Conservation (phyloP, 495 filamentous ascomycete species). For the Durotheca rogersii region DNA sequence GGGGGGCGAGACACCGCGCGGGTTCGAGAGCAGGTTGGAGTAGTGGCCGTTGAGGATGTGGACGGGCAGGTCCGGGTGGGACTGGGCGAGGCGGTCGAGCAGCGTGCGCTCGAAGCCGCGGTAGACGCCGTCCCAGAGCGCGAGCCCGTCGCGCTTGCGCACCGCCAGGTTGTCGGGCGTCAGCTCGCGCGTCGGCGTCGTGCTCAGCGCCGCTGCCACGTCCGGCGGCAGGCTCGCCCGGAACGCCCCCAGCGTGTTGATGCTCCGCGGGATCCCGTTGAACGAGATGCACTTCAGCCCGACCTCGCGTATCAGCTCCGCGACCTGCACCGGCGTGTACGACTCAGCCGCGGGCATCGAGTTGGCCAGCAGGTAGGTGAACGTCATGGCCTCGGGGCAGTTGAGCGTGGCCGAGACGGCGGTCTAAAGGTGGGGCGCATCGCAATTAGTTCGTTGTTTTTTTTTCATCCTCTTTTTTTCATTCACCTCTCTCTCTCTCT, state of each 20-base stretch:
- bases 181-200: conserved; percentile 50
- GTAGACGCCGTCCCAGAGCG: conserved; percentile 73
- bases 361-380: conserved; percentile 34
- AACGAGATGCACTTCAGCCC: conserved; percentile 82
- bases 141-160: conserved; percentile 56
- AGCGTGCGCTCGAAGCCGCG: conserved; percentile 68
- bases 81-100: conserved; percentile 60
- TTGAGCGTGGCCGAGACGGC: conserved; percentile 76
- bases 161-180: conserved; percentile 51
- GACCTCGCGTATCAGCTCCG: conserved; percentile 76
- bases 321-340: conserved; percentile 56
- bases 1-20: conserved; percentile 31
- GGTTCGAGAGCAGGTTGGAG: conserved; percentile 67
- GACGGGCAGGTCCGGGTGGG: conserved; percentile 75
- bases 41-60: conserved; percentile 71
- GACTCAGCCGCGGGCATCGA: conserved; percentile 9
- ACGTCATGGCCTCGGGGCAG: conserved; percentile 63
- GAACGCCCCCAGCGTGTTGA: conserved; percentile 75
- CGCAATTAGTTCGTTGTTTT: conserved; percentile 6
- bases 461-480: background rate
- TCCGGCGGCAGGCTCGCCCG: conserved; percentile 51
- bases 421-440: conserved; percentile 45
- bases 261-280: conserved; percentile 79
- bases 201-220: conserved; percentile 48
- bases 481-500: background rate